A percentile compares a stretch with the other conserved stretches of the same genome.
Conservation (phyloP, 495 filamentous ascomycete genomes). For the Penicillium angulare region DNA sequence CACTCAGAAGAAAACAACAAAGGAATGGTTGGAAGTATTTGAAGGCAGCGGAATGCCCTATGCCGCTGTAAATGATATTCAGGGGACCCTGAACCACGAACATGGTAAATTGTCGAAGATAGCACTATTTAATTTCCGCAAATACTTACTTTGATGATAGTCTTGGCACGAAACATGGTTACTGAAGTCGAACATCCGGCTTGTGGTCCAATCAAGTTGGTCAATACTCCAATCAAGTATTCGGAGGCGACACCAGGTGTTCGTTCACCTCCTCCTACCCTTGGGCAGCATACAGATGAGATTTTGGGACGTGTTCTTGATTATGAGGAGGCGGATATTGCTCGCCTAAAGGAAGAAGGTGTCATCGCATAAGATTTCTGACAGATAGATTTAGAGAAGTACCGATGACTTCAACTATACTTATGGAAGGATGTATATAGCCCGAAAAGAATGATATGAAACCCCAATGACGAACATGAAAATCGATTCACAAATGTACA, state of each 20-base stretch:
- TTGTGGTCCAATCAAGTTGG: conserved; percentile 82
- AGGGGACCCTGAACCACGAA: conserved; percentile 76
- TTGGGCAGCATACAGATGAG: conserved; percentile 93
- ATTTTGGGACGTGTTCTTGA: conserved; percentile 68
- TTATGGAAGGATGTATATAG: too few relatives aligned
- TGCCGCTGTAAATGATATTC: conserved; percentile 90
- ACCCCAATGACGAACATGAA: too few relatives aligned
- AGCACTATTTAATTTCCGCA: background rate
- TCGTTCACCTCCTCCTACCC: conserved; percentile 73
- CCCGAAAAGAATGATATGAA: too few relatives aligned
- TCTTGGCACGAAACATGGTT: conserved; percentile 83
- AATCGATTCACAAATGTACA: too few relatives aligned
- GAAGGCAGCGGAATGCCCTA: conserved; percentile 94
- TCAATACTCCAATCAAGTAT: conserved; percentile 96
- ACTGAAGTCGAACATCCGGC: conserved; percentile 76
- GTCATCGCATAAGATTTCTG: conserved; percentile 54
- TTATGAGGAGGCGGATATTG: conserved; percentile 60
- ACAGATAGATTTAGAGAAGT: too few relatives aligned
- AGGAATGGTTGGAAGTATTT: conserved; percentile 84
- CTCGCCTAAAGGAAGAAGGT: conserved; percentile 61
- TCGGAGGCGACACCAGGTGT: conserved; percentile 78
- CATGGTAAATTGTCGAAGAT: conserved; percentile 55
- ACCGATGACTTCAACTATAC: too few relatives aligned
- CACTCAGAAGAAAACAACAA: conserved; percentile 75
- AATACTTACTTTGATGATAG: conserved; percentile 34